phyloP scores from a whole-genome alignment of 2,329 filamentous ascomycete genomes.

The Lachnellula willkommii region DNA sequence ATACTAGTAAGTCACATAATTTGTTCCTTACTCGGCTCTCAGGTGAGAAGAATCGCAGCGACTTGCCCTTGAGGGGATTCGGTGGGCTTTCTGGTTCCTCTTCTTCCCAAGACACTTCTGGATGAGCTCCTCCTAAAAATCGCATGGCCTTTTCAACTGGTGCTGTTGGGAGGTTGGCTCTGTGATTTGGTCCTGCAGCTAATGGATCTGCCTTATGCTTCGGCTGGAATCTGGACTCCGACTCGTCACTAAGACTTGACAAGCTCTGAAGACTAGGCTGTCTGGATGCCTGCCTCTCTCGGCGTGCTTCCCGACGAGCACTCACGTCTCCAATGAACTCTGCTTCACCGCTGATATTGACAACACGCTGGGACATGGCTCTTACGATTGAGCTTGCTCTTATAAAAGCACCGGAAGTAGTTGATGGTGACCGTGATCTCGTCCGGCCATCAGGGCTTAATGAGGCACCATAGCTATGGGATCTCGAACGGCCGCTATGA shows the following conservation, averaged over 20 bases:
- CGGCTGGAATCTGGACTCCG: conserved; percentile 18
- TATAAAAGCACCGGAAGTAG: conserved; percentile 58
- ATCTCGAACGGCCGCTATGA: conserved; percentile 39
- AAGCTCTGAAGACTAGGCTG: conserved; percentile 7
- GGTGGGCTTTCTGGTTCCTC: conserved; percentile 36
- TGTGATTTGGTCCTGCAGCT: conserved; percentile 31
- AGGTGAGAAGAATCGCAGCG: conserved; percentile 76
- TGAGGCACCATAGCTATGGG: conserved; percentile 53
- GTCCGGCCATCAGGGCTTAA: conserved; percentile 45
- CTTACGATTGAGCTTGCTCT: conserved; percentile 71
- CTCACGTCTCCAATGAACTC: conserved; percentile 67
- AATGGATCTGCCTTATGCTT: conserved; percentile 26
- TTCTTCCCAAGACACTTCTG: conserved; percentile 15
- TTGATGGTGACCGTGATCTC: conserved; percentile 54
- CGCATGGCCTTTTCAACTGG: conserved; percentile 30
- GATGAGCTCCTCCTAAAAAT: conserved; percentile 21
- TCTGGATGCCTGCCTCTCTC: conserved; percentile 3
- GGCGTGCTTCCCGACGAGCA: conserved; percentile 25
- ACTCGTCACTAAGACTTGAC: conserved; percentile 23
- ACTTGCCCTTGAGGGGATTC: conserved; percentile 83
- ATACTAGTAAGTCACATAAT: conserved; percentile 79
- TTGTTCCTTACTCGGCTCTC: conserved; percentile 67
- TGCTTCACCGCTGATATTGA: conserved; percentile 92
- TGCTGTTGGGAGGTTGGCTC: conserved; percentile 19
- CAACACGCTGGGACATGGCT: conserved; percentile 92